phyloP scores from a whole-genome alignment of 257 asterid genomes.

The Solanum arcanum region DNA sequence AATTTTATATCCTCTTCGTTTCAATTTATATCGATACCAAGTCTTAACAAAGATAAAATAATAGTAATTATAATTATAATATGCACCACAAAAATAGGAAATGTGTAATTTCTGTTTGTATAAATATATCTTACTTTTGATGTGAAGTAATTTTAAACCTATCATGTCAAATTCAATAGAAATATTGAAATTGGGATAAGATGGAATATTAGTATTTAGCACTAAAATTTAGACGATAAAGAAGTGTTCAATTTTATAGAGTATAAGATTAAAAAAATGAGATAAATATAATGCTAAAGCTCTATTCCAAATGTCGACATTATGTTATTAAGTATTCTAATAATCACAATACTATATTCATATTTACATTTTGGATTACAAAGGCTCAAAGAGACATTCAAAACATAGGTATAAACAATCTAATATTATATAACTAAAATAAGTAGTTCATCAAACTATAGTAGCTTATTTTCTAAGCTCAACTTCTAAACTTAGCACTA shows the following conservation, averaged over 20 bases:
- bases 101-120: not conserved
- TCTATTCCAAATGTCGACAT: not conserved
- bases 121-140: too few relatives aligned
- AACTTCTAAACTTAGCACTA: not conserved
- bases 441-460: not conserved
- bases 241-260: not conserved
- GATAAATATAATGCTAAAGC: not conserved
- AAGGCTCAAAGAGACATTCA: not conserved
- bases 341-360: not conserved
- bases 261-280: not conserved
- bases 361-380: not conserved
- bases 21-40: too few relatives aligned
- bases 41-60: not conserved
- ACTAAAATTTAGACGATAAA: not conserved
- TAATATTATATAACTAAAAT: not conserved
- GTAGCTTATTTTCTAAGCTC: conserved; percentile 4
- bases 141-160: not conserved
- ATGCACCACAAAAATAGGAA: too few relatives aligned
- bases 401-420: not conserved
- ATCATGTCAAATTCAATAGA: not conserved
- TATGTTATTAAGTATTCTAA: not conserved
- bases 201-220: not conserved
- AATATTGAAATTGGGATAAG: not conserved
- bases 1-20: not conserved
- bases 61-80: too few relatives aligned